Conservation (phyloP, 2,329 filamentous ascomycete genomes). For the Colletotrichum lindemuthianum region DNA sequence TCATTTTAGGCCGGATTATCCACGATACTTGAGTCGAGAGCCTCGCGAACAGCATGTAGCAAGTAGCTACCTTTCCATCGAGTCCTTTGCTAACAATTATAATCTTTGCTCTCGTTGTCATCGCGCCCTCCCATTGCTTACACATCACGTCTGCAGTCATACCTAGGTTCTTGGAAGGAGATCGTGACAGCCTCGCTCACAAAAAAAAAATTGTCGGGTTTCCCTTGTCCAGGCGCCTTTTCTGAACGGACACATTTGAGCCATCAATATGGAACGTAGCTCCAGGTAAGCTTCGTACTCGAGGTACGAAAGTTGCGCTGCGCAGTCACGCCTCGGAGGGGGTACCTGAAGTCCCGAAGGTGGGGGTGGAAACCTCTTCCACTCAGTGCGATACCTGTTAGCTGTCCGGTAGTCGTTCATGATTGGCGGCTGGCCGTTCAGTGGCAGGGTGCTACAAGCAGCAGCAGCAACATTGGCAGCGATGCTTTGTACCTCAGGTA, state of each 20-base stretch:
- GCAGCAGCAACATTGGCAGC: neutral
- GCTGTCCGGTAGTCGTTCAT: constrained; percentile 9
- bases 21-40: constrained; percentile 20
- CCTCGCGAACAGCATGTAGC: constrained; percentile 15
- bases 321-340: constrained; percentile 18
- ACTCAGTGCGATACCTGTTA: too few relatives aligned
- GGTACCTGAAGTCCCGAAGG: constrained; percentile 27
- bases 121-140: constrained; percentile 10
- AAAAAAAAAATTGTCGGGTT: too few relatives aligned
- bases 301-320: constrained; percentile 31
- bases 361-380: constrained; percentile 28
- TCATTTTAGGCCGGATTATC: constrained; percentile 13
- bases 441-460: neutral
- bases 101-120: neutral
- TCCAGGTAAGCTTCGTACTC: constrained; percentile 31
- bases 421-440: neutral
- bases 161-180: too few relatives aligned
- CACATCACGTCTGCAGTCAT: neutral
- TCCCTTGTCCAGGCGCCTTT: neutral
- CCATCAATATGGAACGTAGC: constrained; percentile 33
- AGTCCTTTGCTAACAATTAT: constrained; percentile 14
- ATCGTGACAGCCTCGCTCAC: too few relatives aligned
- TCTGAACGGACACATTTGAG: neutral
- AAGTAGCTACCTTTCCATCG: constrained; percentile 26
- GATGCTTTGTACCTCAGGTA: neutral